Conservation (phyloP, 495 filamentous ascomycete genomes). For the Annulohypoxylon maeteangense region DNA sequence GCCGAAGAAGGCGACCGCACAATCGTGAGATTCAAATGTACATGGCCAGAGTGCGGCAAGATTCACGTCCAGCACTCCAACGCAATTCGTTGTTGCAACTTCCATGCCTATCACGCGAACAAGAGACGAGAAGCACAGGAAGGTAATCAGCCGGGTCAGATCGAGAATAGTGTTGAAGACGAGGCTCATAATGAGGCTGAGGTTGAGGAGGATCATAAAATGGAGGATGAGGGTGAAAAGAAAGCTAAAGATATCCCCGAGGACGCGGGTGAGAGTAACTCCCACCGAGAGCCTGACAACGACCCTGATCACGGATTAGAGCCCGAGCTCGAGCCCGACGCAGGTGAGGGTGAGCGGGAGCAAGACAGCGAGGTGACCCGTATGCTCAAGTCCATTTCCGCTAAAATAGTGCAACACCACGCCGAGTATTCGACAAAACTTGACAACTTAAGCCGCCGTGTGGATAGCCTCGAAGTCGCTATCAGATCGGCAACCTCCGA, state of each 20-base stretch:
- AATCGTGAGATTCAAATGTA: neutral
- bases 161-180: no score
- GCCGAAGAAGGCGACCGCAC: neutral
- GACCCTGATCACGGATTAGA: neutral
- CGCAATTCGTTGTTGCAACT: neutral
- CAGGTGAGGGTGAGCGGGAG: no score
- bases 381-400: neutral
- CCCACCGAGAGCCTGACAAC: neutral
- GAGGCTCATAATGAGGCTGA: neutral
- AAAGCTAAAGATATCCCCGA: no score
- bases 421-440: neutral
- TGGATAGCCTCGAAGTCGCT: neutral
- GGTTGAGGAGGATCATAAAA: neutral
- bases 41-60: neutral
- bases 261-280: neutral
- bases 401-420: neutral
- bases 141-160: neutral
- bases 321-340: no score
- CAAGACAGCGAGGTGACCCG: no score
- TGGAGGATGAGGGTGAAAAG: no score
- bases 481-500: neutral
- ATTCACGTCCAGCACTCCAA: neutral
- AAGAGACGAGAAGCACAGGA: neutral
- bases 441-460: neutral
- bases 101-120: neutral